Percentiles rank a stretch among this genome's conserved stretches.
Evolutionary conservation across 306 rosid genomes (phyloP).

Genomic region (Pterocarpus santalinus): DNA sequence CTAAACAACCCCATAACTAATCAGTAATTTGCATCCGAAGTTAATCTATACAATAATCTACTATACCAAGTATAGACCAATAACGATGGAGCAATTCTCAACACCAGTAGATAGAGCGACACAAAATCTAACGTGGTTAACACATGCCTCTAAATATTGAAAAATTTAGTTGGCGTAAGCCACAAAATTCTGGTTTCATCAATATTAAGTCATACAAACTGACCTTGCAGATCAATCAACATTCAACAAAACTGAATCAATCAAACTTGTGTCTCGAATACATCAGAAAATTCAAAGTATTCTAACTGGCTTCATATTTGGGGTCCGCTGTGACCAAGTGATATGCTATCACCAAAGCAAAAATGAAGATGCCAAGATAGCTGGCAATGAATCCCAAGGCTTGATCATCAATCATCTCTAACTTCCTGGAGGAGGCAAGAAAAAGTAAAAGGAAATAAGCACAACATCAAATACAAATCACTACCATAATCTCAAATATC

Average conservation of each 20-base stretch:
- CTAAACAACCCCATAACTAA: neutral
- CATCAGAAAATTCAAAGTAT: constrained; percentile 24
- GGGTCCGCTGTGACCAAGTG: constrained; percentile 52
- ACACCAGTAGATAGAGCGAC: constrained; percentile 2
- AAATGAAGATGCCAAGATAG: constrained; percentile 57
- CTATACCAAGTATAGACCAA: neutral
- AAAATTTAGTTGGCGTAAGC: constrained; percentile 1
- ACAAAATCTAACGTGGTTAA: constrained; percentile 7
- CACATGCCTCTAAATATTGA: neutral
- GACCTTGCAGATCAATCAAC: constrained; percentile 33
- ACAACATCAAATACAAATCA: neutral
- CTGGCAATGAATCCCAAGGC: constrained; percentile 57
- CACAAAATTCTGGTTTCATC: constrained; percentile 19
- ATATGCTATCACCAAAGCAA: constrained; percentile 53
- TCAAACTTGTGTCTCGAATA: constrained; percentile 8
- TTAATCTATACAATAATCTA: constrained; percentile 32
- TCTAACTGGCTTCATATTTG: constrained; percentile 52
- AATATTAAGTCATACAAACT: constrained; percentile 32
- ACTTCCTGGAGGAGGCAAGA: constrained; percentile 28
- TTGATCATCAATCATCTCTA: constrained; percentile 56
- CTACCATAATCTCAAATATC: neutral
- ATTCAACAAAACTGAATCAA: constrained; percentile 40
- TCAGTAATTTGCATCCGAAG: constrained; percentile 5
- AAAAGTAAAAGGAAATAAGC: constrained; percentile 8
- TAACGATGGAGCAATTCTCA: neutral